Conservation (phyloP, 345 rosid genomes). For the Acer campestre region DNA sequence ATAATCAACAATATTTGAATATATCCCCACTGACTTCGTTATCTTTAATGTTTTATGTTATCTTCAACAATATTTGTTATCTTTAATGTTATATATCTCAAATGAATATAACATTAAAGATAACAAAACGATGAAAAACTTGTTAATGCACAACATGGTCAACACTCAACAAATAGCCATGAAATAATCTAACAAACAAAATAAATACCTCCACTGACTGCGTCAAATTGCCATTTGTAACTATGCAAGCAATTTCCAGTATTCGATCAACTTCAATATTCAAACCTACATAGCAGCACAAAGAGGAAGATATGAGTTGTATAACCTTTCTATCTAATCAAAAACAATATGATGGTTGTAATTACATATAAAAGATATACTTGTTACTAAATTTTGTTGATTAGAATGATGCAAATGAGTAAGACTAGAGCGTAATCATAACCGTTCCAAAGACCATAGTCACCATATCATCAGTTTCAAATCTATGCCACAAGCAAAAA, state of each 20-base stretch:
- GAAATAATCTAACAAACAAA: neutral
- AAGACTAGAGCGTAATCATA: neutral
- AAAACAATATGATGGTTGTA: neutral
- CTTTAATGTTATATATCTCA: too few species aligned
- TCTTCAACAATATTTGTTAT: neutral
- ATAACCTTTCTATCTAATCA: neutral
- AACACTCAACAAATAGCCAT: neutral
- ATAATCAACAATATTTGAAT: neutral
- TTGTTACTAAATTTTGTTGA: neutral
- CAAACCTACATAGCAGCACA: constrained; percentile 57
- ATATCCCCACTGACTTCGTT: too few species aligned
- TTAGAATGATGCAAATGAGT: neutral
- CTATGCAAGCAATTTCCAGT: constrained; percentile 92
- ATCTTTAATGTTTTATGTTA: neutral
- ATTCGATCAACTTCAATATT: constrained; percentile 77
- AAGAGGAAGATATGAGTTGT: constrained; percentile 9
- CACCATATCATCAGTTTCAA: neutral
- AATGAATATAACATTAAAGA: neutral
- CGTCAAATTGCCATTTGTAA: constrained; percentile 76
- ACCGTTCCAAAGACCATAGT: neutral
- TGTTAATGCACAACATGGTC: neutral
- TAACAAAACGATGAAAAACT: neutral
- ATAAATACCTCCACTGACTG: constrained; percentile 72
- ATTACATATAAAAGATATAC: neutral
- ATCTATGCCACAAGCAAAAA: neutral